Conservation (phyloP, 192 early-diverging fungal species). For the Coemansia sp. region DNA sequence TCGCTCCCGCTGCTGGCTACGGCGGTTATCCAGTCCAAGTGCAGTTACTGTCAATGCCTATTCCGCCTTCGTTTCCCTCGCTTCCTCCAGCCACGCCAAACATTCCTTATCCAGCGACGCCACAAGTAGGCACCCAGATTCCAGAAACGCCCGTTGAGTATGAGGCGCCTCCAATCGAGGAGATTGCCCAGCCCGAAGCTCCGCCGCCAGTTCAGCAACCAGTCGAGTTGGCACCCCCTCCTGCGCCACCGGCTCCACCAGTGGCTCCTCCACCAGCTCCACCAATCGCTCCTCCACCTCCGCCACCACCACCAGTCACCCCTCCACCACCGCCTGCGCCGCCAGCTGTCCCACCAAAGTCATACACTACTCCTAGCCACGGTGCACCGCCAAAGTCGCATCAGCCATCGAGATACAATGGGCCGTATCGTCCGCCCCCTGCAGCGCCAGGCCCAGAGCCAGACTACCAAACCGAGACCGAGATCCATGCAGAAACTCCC, state of each 20-base stretch:
- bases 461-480: constrained; percentile 23
- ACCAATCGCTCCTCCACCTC: neutral
- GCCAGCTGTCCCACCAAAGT: neutral
- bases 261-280: neutral
- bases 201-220: neutral
- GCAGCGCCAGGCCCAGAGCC: constrained; percentile 18
- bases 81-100: neutral
- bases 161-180: constrained; percentile 6
- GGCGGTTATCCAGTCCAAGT: neutral
- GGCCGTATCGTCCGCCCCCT: neutral
- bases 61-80: neutral
- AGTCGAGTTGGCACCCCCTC: neutral
- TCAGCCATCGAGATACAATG: neutral
- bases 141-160: neutral
- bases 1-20: neutral
- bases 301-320: neutral
- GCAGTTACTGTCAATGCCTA: neutral
- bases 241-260: constrained; percentile 5
- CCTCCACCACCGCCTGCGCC: neutral
- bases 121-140: neutral
- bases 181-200: neutral
- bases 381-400: neutral
- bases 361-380: neutral
- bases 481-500: neutral
- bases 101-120: neutral